phyloP scores from a whole-genome alignment of 331 rosid species.

The Spiraea crenata region DNA sequence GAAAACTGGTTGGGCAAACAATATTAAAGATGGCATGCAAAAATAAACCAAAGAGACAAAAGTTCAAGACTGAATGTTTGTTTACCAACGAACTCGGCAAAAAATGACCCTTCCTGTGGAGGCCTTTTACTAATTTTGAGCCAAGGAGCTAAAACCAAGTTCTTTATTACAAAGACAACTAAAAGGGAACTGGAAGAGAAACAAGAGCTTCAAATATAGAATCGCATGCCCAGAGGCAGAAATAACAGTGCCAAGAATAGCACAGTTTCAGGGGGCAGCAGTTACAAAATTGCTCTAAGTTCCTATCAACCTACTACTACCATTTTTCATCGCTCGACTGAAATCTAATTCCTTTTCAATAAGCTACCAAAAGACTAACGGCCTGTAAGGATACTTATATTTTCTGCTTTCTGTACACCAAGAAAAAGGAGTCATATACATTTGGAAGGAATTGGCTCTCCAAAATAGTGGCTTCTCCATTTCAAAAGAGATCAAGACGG shows the following conservation, averaged over 20 bases:
- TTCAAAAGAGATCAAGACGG: not conserved
- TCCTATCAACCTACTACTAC: not conserved
- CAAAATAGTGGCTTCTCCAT: slow-evolving; percentile 17
- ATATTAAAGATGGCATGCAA: too few species aligned
- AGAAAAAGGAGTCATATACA: slow-evolving; percentile 25
- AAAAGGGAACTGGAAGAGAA: not conserved
- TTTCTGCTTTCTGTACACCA: slow-evolving; percentile 59
- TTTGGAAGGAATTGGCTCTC: slow-evolving; percentile 10
- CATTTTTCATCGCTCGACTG: not conserved
- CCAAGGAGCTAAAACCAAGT: not conserved
- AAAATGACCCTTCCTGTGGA: not conserved
- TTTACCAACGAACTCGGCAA: too few species aligned
- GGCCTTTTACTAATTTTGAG: not conserved
- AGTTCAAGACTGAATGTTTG: too few species aligned
- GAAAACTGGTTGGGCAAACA: too few species aligned
- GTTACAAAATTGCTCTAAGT: not conserved
- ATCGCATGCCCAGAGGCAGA: slow-evolving; percentile 1
- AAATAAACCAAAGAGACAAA: too few species aligned
- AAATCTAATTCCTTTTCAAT: slow-evolving; percentile 23
- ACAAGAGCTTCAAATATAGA: not conserved
- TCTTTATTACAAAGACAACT: not conserved
- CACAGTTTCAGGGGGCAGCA: not conserved
- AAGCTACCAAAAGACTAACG: slow-evolving; percentile 8
- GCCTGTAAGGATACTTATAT: slow-evolving; percentile 11
- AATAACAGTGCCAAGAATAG: not conserved